Conservation (phyloP, 2,329 filamentous ascomycete species). For the Pestalotiopsis fici region DNA sequence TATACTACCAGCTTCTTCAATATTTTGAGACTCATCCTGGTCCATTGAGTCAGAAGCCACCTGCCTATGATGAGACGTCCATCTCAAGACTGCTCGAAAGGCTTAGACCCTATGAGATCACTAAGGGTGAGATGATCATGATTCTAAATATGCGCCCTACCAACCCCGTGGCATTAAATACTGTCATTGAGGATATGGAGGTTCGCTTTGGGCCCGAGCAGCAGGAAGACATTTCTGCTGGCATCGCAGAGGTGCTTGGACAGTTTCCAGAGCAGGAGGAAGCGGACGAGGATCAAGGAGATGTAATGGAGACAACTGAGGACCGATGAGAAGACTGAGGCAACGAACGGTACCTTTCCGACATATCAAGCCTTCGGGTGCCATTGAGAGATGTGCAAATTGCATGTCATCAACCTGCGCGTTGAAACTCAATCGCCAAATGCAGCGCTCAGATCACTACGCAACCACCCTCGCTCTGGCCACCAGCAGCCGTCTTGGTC, state of each 20-base stretch:
- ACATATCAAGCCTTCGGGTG: not conserved
- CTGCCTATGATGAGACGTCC: constrained; percentile 52
- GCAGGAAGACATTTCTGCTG: constrained; percentile 57
- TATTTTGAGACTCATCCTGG: constrained; percentile 58
- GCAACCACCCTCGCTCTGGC: constrained; percentile 59
- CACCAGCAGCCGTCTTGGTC: constrained; percentile 45
- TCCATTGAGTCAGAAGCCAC: constrained; percentile 56
- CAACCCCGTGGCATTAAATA: constrained; percentile 58
- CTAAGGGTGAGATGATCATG: constrained; percentile 70
- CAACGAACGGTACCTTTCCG: not conserved
- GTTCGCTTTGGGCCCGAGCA: constrained; percentile 60
- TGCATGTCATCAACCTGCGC: not conserved
- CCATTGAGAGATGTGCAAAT: not conserved
- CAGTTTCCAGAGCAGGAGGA: constrained; percentile 40
- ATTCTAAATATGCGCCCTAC: constrained; percentile 66
- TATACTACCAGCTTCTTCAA: constrained; percentile 51
- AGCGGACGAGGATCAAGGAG: constrained; percentile 30
- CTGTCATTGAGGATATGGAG: constrained; percentile 66
- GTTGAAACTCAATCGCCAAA: not conserved
- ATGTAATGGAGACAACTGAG: constrained; percentile 36
- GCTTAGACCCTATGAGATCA: constrained; percentile 59
- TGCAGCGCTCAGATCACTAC: constrained; percentile 17
- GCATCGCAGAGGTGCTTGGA: constrained; percentile 61
- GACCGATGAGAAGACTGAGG: constrained; percentile 1
- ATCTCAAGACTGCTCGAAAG: constrained; percentile 56